phyloP scores from a whole-genome alignment of 1,284 basidiomycete species.

The Ustilago trichophora region DNA sequence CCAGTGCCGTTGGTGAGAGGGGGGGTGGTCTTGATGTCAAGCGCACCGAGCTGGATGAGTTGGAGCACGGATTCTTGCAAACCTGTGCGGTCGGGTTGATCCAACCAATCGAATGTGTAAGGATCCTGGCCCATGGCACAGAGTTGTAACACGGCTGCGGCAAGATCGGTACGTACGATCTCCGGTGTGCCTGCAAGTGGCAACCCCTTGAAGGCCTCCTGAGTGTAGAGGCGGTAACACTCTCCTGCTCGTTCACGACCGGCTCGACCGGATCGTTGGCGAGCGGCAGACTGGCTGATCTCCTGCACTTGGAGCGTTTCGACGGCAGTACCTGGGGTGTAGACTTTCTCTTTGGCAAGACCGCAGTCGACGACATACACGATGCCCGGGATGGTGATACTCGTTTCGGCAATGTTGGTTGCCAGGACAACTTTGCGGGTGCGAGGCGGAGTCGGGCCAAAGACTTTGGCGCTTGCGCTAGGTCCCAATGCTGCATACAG shows the following conservation, averaged over 20 bases:
- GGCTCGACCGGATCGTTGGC: slow-evolving; percentile 61
- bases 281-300: slow-evolving; percentile 58
- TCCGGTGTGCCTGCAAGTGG: slow-evolving; percentile 48
- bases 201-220: slow-evolving; percentile 43
- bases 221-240: slow-evolving; percentile 62
- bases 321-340: slow-evolving; percentile 65
- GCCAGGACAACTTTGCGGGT: slow-evolving; percentile 87
- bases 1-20: slow-evolving; percentile 2
- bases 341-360: slow-evolving; percentile 93
- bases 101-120: slow-evolving; percentile 61
- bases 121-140: slow-evolving; percentile 62
- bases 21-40: slow-evolving; percentile 26
- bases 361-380: slow-evolving; percentile 86
- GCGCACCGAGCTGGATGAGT: slow-evolving; percentile 59
- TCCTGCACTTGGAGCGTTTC: slow-evolving; percentile 58
- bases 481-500: slow-evolving; percentile 64
- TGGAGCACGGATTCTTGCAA: slow-evolving; percentile 56
- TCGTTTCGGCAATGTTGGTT: slow-evolving; percentile 79
- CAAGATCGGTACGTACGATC: slow-evolving; percentile 59
- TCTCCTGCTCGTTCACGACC: slow-evolving; percentile 59
- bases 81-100: slow-evolving; percentile 44
- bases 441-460: slow-evolving; percentile 72
- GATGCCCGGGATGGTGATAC: slow-evolving; percentile 95
- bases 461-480: slow-evolving; percentile 53
- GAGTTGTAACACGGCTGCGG: slow-evolving; percentile 52